Percentiles rank a stretch among this genome's conserved stretches.
These are phyloP conservation scores for Scheffersomyces lignicola DNA, from an alignment of 1,139 yeast genomes.

Conservation along the genomic window DNA sequence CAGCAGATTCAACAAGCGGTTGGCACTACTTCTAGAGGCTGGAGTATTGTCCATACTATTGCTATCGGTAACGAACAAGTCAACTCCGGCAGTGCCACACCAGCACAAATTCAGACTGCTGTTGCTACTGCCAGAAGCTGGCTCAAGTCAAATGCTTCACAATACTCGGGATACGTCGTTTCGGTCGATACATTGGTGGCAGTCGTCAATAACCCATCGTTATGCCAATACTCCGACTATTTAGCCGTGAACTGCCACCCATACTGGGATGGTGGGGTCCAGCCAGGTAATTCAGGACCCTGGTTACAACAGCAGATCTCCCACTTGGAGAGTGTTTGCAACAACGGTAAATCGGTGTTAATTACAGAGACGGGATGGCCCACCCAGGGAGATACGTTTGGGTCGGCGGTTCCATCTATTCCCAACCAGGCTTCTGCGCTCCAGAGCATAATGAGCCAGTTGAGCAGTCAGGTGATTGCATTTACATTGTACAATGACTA, in stretches of 20 bases:
- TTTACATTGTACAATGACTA: slow-evolving; percentile 75
- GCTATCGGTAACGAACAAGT: slow-evolving; percentile 83
- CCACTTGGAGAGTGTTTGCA: slow-evolving; percentile 66
- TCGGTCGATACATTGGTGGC: slow-evolving; percentile 82
- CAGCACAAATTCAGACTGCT: slow-evolving; percentile 54
- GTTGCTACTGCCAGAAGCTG: slow-evolving; percentile 59
- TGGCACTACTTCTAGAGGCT: slow-evolving; percentile 53
- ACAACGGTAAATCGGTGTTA: slow-evolving; percentile 54
- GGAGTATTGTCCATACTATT: slow-evolving; percentile 73
- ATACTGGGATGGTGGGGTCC: slow-evolving; percentile 71
- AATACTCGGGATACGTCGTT: slow-evolving; percentile 70
- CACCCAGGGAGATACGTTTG: slow-evolving; percentile 62
- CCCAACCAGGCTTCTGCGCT: slow-evolving; percentile 64
- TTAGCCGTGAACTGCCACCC: slow-evolving; percentile 83
- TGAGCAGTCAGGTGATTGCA: slow-evolving; percentile 59
- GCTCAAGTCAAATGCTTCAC: slow-evolving; percentile 50
- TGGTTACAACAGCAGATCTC: slow-evolving; percentile 70
- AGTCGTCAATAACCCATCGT: slow-evolving; percentile 65
- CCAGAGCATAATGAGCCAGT: slow-evolving; percentile 49
- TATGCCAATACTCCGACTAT: slow-evolving; percentile 73
- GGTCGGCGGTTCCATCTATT: slow-evolving; percentile 67
- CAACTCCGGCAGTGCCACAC: slow-evolving; percentile 63
- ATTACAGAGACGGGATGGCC: slow-evolving; percentile 88
- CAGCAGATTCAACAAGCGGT: slow-evolving; percentile 56
- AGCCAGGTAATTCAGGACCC: slow-evolving; percentile 65